phyloP scores from a whole-genome alignment of 371 early-diverging fungal species.

The Chytridiales sp. region DNA sequence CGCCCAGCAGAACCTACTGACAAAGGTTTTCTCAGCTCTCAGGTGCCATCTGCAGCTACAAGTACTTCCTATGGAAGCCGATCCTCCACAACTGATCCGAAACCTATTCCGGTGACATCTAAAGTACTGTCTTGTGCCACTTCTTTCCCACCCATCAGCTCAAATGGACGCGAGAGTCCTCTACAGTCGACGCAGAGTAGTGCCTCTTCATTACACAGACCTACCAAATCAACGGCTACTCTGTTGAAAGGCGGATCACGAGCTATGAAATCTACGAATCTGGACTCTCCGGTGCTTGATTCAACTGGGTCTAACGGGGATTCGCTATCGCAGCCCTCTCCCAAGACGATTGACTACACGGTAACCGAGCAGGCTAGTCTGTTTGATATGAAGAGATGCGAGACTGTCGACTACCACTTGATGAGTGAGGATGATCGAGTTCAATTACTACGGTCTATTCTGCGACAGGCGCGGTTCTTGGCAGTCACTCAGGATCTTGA shows the following conservation, averaged over 20 bases:
- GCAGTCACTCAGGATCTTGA: neutral
- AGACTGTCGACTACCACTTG: neutral
- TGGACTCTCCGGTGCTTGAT: too few relatives aligned
- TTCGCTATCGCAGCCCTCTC: neutral
- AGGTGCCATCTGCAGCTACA: neutral
- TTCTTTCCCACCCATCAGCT: too few relatives aligned
- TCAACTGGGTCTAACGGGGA: neutral
- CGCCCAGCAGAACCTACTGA: neutral
- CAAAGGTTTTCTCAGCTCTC: neutral
- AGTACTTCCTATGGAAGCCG: neutral
- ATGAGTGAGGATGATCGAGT: slow-evolving; percentile 3
- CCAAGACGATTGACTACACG: neutral
- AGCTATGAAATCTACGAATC: too few relatives aligned
- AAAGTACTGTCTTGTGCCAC: too few relatives aligned
- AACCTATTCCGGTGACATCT: too few relatives aligned
- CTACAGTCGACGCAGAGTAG: too few relatives aligned
- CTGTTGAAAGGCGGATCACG: too few relatives aligned
- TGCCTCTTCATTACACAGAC: too few relatives aligned
- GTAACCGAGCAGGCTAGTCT: neutral
- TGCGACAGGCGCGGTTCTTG: slow-evolving; percentile 5
- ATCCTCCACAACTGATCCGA: too few relatives aligned
- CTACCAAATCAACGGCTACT: too few relatives aligned
- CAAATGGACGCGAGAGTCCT: too few relatives aligned
- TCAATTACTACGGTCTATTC: neutral
- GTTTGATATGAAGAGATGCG: neutral